Evolutionary conservation across 2,329 filamentous ascomycete species (phyloP), one percentile per base, ranked within the genome.

Genomic region (Cytospora chrysosperma): DNA sequence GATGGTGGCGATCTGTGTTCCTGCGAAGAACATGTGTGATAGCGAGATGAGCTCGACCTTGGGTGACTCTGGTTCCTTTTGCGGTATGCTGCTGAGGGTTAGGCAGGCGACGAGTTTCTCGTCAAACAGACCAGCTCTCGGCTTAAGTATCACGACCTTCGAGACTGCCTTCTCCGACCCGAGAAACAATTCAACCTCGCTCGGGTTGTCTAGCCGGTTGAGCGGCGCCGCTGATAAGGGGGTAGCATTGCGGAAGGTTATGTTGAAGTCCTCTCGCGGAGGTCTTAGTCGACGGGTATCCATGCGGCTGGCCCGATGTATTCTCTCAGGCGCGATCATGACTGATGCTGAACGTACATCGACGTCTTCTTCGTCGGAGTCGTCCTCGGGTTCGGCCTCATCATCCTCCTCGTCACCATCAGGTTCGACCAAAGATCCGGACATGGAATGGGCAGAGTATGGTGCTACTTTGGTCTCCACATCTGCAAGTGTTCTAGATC

Each of bases 61-160:
- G 40, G 70, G 69, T 50, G 71, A 70, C 47, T 72, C 71, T n/a
- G 70, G 67, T 32, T 69, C 70, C 40, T 67, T 67, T 8, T 71
- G 69, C n/a, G 69, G 65, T 37, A 70, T 70, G 64, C 72, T 71
- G 59, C 71, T 61, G 19, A 82, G 70, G 26, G 77, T 79, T 68
- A 83, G 67, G 58, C 83, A 75, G 47, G 79, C 81, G 32, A 83
- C 78, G 34, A 79, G 71, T 65, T 79, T 80, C 17, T 78, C 80
- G 65, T 84, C 81, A 54, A 84, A 78, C 17, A 78, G 75, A 10
- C 82, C 82, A 12, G 81, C 81, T 62, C 77, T 79, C 21, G 82
- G 82, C 32, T 73, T 77, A 26, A 83, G 73, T 17, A 82, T 71
- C 50, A 75, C 77, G 17, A 78, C 76, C 64, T 72, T 75, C 28